These are phyloP conservation scores for Boletales sp. DNA, from an alignment of 768 basidiomycete genomes.

Conservation along the genomic window DNA sequence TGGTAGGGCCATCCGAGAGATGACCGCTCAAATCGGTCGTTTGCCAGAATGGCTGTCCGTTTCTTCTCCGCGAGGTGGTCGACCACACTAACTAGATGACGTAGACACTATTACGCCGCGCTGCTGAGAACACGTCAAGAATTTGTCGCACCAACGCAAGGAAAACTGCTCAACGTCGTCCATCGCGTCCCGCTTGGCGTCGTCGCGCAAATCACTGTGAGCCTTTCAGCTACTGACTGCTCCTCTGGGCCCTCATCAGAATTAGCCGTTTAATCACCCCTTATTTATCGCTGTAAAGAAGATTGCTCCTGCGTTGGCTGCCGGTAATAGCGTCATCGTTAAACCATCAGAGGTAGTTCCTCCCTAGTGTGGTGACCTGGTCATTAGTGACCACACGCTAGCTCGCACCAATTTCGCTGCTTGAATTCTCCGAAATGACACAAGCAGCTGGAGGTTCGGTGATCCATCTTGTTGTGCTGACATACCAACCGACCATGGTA, in stretches of 20 bases:
- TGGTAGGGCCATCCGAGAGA: slow-evolving; percentile 78
- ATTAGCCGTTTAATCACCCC: slow-evolving; percentile 85
- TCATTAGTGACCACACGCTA: slow-evolving; percentile 20
- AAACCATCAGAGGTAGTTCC: slow-evolving; percentile 70
- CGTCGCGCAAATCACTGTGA: slow-evolving; percentile 84
- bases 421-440: slow-evolving; percentile 70
- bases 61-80: background rate
- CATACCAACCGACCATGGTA: background rate
- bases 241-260: background rate
- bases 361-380: background rate
- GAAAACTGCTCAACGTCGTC: slow-evolving; percentile 75
- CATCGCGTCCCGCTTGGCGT: slow-evolving; percentile 79
- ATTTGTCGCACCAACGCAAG: slow-evolving; percentile 76
- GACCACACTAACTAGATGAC: slow-evolving; percentile 1
- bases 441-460: slow-evolving; percentile 60
- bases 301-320: slow-evolving; percentile 80
- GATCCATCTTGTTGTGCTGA: background rate
- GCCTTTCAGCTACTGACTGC: slow-evolving; percentile 8
- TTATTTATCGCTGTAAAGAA: slow-evolving; percentile 88
- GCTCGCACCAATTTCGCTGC: slow-evolving; percentile 76
- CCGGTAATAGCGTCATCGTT: slow-evolving; percentile 79
- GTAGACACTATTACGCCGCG: slow-evolving; percentile 75
- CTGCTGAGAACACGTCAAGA: slow-evolving; percentile 65
- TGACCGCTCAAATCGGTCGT: slow-evolving; percentile 72
- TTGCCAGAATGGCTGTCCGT: slow-evolving; percentile 86